phyloP scores from a whole-genome alignment of 2,329 filamentous ascomycete species.

The Fusarium papillatum region DNA sequence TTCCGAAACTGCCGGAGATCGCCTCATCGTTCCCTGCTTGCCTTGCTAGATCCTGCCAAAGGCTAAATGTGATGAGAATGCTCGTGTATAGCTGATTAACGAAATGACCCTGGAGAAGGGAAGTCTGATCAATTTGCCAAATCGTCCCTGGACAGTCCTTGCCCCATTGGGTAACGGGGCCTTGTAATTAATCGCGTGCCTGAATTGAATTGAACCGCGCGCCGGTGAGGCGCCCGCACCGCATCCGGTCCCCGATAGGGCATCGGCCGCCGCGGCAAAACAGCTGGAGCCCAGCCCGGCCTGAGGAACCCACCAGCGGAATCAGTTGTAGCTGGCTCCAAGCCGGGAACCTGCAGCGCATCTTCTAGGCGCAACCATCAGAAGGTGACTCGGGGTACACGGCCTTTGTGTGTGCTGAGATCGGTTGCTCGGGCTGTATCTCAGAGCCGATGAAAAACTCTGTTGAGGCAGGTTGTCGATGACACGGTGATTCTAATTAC shows the following conservation, averaged over 20 bases:
- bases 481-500: background rate
- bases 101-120: background rate
- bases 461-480: background rate
- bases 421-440: background rate
- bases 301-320: background rate
- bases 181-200: slow-evolving; percentile 4
- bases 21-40: background rate
- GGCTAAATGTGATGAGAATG: background rate
- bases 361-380: background rate
- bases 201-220: background rate
- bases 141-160: background rate
- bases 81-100: background rate
- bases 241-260: slow-evolving; percentile 2
- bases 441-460: background rate
- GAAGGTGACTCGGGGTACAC: background rate
- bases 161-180: background rate
- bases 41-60: background rate
- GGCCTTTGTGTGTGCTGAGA: background rate
- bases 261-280: background rate
- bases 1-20: background rate
- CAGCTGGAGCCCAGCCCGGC: background rate
- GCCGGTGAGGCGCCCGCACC: slow-evolving; percentile 10
- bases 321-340: slow-evolving; percentile 2
- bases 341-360: slow-evolving; percentile 4
- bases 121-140: background rate